A percentile compares a stretch with the other conserved stretches of the same genome.
phyloP scores from a whole-genome alignment of 1,139 yeast species.

The Geotrichum carabidarum region DNA sequence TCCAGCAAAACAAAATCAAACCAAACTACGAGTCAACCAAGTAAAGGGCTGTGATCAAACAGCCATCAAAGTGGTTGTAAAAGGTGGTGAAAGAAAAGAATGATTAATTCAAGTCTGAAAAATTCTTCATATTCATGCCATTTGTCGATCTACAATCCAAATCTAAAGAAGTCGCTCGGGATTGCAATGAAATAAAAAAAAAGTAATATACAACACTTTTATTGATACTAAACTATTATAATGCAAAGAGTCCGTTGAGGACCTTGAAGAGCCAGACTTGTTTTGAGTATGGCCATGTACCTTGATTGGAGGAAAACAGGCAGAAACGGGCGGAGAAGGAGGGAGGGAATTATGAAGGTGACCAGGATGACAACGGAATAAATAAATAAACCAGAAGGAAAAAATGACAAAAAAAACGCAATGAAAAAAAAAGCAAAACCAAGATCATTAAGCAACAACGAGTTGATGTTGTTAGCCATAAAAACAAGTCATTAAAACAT shows the following conservation, averaged over 20 bases:
- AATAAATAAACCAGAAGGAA: slow-evolving; percentile 12
- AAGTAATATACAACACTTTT: not conserved
- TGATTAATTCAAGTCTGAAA: too few relatives aligned
- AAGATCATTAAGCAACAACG: slow-evolving; percentile 20
- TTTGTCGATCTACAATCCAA: not conserved
- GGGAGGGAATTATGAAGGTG: slow-evolving; percentile 10
- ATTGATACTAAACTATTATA: slow-evolving; percentile 3
- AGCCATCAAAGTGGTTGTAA: not conserved
- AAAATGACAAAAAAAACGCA: slow-evolving; percentile 4
- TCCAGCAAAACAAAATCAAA: too few relatives aligned
- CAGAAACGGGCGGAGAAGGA: not conserved
- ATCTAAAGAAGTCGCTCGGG: not conserved
- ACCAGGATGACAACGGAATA: slow-evolving; percentile 1
- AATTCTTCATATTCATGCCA: too few relatives aligned
- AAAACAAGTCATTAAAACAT: slow-evolving; percentile 18
- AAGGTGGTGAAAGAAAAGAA: not conserved
- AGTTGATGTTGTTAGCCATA: slow-evolving; percentile 20
- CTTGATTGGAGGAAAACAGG: slow-evolving; percentile 1
- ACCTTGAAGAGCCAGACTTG: slow-evolving; percentile 20
- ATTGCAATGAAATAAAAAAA: not conserved
- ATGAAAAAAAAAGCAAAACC: slow-evolving; percentile 4
- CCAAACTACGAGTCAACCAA: not conserved
- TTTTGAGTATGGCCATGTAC: slow-evolving; percentile 16
- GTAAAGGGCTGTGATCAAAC: not conserved
- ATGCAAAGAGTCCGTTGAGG: slow-evolving; percentile 21